Evolutionary conservation across 169 alveolate genomes (phyloP).

Genomic region (Plasmodium cynomolgi): DNA sequence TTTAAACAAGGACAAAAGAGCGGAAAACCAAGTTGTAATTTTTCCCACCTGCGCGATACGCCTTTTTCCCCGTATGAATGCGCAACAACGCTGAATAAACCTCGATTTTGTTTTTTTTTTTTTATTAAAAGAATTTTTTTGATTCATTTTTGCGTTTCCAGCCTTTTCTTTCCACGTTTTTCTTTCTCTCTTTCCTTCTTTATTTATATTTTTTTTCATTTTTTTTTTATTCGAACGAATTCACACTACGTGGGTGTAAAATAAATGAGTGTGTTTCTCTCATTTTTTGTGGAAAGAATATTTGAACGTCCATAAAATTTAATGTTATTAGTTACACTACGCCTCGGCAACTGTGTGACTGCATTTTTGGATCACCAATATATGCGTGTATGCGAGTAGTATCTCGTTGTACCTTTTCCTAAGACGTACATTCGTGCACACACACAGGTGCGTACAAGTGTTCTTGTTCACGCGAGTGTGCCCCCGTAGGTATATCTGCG

Average conservation of each 20-base stretch:
- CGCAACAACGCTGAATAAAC: not conserved
- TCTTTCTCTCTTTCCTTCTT: not conserved
- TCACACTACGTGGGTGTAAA: not conserved
- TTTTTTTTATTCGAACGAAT: not conserved
- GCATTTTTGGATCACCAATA: not conserved
- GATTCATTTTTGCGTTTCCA: not conserved
- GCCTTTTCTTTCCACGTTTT: not conserved
- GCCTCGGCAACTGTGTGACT: not conserved
- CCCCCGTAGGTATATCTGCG: not conserved
- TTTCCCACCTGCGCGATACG: not conserved
- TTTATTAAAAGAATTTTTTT: conserved; percentile 2
- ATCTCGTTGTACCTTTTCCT: not conserved
- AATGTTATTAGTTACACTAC: not conserved
- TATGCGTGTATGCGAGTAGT: not conserved
- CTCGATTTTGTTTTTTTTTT: not conserved
- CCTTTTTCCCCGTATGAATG: not conserved
- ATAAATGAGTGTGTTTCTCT: not conserved
- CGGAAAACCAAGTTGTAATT: not conserved
- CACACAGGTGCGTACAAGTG: not conserved
- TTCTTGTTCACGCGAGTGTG: not conserved
- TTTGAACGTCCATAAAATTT: not conserved
- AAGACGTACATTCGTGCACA: not conserved
- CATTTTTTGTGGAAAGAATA: not conserved
- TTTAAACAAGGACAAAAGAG: not conserved
- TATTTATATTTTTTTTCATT: not conserved